Base-by-base conservation (phyloP, 768 basidiomycete species). In the Boletellus ananas region DNA sequence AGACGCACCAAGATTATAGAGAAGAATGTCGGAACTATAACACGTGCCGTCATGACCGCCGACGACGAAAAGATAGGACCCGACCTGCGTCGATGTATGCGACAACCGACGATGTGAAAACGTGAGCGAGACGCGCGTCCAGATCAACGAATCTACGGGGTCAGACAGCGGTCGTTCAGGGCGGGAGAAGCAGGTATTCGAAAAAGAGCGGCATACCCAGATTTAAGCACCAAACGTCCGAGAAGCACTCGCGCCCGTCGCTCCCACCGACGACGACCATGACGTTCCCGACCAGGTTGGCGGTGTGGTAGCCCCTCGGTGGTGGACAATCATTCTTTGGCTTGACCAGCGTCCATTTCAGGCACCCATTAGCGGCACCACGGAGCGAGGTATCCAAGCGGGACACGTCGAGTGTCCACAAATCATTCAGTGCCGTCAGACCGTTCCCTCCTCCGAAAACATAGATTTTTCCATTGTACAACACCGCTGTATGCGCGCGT, bases 361-460 rank as follows among this genome's bases (percentile, higher is more conserved):
- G 68, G 37, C 41, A 48, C n/a, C 47, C 54, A 9, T 29, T 40
- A 4, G 16, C 12, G 9, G 37, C 36, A 16, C 54, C 54, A 34
- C 60, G 62, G 17, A 58, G 49, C 4, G 58, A 69, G n/a, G 51
- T 54, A n/a, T 67, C 62, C 36, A 68, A 58, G 44, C 74, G 70
- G 31, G 71, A 76, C 0, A 87, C 80, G 50, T 95, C 90, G 20
- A 95, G 72, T 14, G 85, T 81, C 92, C 93, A 95, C 17, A 94
- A 71, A 65, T 96, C 94, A 58, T 90, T 90, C 48, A 96, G 74
- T 0, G 94, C 93, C n/a, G 79, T 80, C 71, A 86, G 74, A 0
- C 94, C 94, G 51, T 92, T 94, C 3, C 94, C 94, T n/a, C 94
- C 93, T 8, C 93, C 94, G 59, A 95, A 96, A 4, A 96, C 70